Conservation (phyloP, 805 yeast species). For the Kodamaea sagamina region DNA sequence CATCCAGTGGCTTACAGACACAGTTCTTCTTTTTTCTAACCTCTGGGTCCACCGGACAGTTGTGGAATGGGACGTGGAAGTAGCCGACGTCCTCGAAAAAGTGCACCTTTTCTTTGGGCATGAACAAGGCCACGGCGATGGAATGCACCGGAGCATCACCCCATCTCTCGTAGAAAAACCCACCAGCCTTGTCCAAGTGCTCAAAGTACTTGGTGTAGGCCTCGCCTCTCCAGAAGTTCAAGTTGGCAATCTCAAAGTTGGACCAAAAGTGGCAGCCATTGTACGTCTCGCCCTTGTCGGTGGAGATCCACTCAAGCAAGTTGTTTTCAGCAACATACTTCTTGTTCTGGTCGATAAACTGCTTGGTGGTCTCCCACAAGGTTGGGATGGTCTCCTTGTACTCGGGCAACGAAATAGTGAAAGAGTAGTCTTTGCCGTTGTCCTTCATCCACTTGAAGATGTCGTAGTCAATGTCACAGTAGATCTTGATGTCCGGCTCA, state of each 20-base stretch:
- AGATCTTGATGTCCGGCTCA: conserved; percentile 80
- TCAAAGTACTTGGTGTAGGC: conserved; percentile 74
- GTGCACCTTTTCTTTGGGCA: conserved; percentile 70
- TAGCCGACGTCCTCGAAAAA: conserved; percentile 84
- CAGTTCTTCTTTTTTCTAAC: conserved; percentile 65
- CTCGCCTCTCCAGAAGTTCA: conserved; percentile 72
- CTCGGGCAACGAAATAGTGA: conserved; percentile 81
- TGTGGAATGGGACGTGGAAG: conserved; percentile 76
- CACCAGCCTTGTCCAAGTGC: conserved; percentile 75
- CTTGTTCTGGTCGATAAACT: conserved; percentile 62
- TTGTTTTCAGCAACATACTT: conserved; percentile 62
- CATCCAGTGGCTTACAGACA: conserved; percentile 69
- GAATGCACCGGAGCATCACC: conserved; percentile 95
- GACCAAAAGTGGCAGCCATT: conserved; percentile 92
- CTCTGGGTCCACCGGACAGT: conserved; percentile 71
- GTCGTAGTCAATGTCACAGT: conserved; percentile 84
- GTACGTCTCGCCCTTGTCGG: conserved; percentile 67
- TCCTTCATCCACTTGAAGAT: conserved; percentile 81
- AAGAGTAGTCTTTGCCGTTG: conserved; percentile 79
- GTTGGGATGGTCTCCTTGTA: conserved; percentile 84
- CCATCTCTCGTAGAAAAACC: conserved; percentile 94
- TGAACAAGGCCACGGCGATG: conserved; percentile 77
- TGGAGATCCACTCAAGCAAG: conserved; percentile 67
- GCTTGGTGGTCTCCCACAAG: conserved; percentile 75
- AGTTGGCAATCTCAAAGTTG: conserved; percentile 78